These are phyloP conservation scores for Plasmodium falciparum DNA, from an alignment of 169 alveolate genomes.

Conservation along the genomic window DNA sequence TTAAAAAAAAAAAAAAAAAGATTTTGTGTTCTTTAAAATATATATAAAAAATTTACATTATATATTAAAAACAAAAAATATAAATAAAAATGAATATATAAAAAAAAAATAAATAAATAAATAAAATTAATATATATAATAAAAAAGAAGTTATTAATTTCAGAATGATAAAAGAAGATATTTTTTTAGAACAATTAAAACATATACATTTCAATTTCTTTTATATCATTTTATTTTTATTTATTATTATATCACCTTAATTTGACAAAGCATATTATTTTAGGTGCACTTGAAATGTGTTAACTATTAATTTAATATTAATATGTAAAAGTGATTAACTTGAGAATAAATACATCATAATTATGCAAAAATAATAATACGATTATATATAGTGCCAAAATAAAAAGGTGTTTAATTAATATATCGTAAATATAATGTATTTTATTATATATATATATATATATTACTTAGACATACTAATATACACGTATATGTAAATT, in stretches of 20 bases:
- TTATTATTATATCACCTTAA: slow-evolving; percentile 7
- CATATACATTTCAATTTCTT: slow-evolving; percentile 19
- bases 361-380: too few species aligned
- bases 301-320: too few species aligned
- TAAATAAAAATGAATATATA: neutral
- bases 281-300: slow-evolving; percentile 18
- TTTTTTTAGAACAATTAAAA: slow-evolving; percentile 32
- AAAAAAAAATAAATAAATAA: neutral
- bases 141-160: slow-evolving; percentile 27
- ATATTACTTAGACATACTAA: too few species aligned
- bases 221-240: slow-evolving; percentile 12
- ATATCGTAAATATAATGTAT: too few species aligned
- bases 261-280: neutral
- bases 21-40: too few species aligned
- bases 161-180: slow-evolving; percentile 4
- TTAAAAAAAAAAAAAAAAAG: too few species aligned
- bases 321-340: too few species aligned
- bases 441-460: too few species aligned
- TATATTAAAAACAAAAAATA: too few species aligned
- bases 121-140: neutral
- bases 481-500: too few species aligned
- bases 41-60: too few species aligned
- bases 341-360: too few species aligned
- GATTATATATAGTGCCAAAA: slow-evolving; percentile 2
- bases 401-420: neutral